Percentiles rank a stretch among this genome's conserved stretches.
Evolutionary conservation across 78 protist genomes (phyloP).

Genomic region (Dictyostelium intermedium): DNA sequence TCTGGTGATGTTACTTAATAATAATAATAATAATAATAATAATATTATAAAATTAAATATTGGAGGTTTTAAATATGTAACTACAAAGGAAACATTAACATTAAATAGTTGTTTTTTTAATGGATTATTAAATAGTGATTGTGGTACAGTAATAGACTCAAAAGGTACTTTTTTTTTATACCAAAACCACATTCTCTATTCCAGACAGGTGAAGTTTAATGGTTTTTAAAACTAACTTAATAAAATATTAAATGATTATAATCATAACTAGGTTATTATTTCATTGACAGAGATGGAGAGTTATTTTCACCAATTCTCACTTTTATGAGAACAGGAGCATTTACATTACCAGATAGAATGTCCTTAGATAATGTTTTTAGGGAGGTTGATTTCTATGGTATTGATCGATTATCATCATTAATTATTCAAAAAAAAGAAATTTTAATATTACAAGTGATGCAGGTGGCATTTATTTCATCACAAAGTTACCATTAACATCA

Average conservation of each 20-base stretch:
- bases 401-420: neutral
- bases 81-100: constrained; percentile 34
- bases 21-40: neutral
- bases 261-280: constrained; percentile 16
- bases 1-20: neutral
- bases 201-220: no score
- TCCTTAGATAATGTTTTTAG: neutral
- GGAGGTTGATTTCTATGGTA: constrained; percentile 39
- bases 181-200: no score
- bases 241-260: no score
- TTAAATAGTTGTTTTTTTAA: constrained; percentile 11
- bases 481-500: neutral
- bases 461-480: constrained; percentile 2
- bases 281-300: constrained; percentile 69
- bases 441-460: neutral
- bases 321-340: constrained; percentile 34
- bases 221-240: no score
- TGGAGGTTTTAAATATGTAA: constrained; percentile 21
- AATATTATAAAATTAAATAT: constrained; percentile 35
- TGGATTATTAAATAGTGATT: constrained; percentile 2
- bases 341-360: neutral
- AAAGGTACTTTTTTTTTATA: no score
- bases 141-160: neutral
- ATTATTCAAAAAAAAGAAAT: neutral
- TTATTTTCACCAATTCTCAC: constrained; percentile 31